phyloP scores from a whole-genome alignment of 2,329 filamentous ascomycete genomes.

The Trichoderma polysporum region DNA sequence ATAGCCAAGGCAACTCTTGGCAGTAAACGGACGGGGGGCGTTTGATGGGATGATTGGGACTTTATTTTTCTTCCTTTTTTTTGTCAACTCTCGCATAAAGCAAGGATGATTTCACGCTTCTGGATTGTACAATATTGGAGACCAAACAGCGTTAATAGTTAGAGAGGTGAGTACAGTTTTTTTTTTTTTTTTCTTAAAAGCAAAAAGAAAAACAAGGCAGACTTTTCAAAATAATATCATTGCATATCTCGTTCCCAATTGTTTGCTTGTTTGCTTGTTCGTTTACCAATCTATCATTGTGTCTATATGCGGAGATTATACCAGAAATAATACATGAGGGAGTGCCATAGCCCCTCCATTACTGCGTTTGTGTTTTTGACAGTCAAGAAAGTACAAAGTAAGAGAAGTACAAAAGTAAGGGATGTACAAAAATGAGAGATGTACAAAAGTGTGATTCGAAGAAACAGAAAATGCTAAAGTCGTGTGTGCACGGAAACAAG shows the following conservation, averaged over 20 bases:
- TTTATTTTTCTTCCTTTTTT: not conserved
- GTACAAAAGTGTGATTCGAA: constrained; percentile 1
- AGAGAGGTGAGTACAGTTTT: not conserved
- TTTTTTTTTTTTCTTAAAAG: not conserved
- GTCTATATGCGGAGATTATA: constrained; percentile 2
- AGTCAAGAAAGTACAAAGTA: not conserved
- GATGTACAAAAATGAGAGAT: not conserved
- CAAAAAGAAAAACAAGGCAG: not conserved
- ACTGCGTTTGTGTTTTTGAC: not conserved
- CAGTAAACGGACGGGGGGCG: constrained; percentile 33
- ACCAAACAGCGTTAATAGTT: constrained; percentile 15
- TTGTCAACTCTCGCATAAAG: not conserved
- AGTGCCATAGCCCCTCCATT: not conserved
- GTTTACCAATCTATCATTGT: constrained; percentile 8
- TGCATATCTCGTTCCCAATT: not conserved
- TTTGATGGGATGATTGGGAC: constrained; percentile 20
- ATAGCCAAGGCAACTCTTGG: constrained; percentile 50
- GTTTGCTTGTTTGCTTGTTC: not conserved
- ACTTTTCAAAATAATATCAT: constrained; percentile 1
- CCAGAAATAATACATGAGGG: not conserved
- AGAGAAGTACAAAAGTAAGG: not conserved
- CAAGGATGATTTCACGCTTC: constrained; percentile 13
- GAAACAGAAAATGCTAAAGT: not conserved
- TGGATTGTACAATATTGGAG: constrained; percentile 20
- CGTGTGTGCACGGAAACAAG: constrained; percentile 13